A percentile compares a stretch with the other conserved stretches of the same genome.
Conservation (phyloP, 495 filamentous ascomycete genomes). For the Talaromyces adpressus region DNA sequence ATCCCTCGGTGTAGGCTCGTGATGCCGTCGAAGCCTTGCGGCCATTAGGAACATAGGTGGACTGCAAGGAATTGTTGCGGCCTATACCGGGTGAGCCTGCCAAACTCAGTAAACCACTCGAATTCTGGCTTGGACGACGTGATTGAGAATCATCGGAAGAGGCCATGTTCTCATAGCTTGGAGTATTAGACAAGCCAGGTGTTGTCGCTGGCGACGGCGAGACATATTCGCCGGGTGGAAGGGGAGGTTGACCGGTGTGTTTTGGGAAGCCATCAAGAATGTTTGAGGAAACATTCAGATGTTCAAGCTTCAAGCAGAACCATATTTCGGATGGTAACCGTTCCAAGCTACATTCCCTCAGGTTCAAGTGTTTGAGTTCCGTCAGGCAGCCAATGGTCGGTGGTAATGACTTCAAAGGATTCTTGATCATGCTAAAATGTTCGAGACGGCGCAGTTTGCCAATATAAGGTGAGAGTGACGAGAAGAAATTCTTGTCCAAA, state of each 20-base stretch:
- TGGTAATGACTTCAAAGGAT: constrained; percentile 75
- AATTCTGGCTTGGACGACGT: constrained; percentile 79
- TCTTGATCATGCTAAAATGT: constrained; percentile 88
- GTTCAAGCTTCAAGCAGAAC: constrained; percentile 82
- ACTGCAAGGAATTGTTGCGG: constrained; percentile 75
- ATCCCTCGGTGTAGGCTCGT: constrained; percentile 51
- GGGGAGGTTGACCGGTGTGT: constrained; percentile 55
- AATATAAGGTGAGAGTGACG: constrained; percentile 75
- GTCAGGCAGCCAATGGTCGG: constrained; percentile 76
- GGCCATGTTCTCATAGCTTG: constrained; percentile 71
- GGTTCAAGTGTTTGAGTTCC: constrained; percentile 77
- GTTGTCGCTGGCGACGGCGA: constrained; percentile 42
- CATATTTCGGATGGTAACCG: constrained; percentile 86
- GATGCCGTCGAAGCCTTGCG: constrained; percentile 83
- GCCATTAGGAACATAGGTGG: constrained; percentile 64
- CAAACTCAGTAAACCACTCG: constrained; percentile 64
- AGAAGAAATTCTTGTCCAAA: constrained; percentile 92
- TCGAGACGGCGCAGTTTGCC: constrained; percentile 79
- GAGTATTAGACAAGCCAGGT: constrained; percentile 46
- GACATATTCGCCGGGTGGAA: constrained; percentile 44
- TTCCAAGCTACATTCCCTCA: constrained; percentile 86
- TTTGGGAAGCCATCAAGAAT: constrained; percentile 86
- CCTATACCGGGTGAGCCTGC: constrained; percentile 62
- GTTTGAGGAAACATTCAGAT: constrained; percentile 92
- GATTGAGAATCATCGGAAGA: constrained; percentile 54